Evolutionary conservation across 2,329 filamentous ascomycete genomes (phyloP).

Genomic region (Pezicula carpinea): DNA sequence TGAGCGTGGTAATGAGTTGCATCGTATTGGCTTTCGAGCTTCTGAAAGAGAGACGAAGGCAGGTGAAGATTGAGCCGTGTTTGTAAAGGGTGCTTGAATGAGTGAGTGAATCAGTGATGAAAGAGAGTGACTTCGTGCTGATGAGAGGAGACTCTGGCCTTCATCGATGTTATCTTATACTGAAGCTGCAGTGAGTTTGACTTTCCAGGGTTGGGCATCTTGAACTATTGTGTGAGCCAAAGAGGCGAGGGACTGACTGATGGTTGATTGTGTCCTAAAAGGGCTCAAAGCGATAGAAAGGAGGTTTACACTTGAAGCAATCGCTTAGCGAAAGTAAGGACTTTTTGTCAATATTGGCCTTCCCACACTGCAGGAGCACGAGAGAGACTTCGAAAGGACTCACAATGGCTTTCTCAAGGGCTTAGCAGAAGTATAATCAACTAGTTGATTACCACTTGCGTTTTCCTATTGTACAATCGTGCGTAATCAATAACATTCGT

Average conservation of each 20-base stretch:
- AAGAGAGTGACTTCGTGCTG: not conserved
- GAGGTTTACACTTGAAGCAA: not conserved
- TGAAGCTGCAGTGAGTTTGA: not conserved
- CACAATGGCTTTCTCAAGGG: not conserved
- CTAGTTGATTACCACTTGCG: constrained; percentile 14
- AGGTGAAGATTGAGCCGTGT: not conserved
- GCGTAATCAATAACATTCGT: constrained; percentile 4
- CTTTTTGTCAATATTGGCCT: not conserved
- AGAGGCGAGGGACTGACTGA: not conserved
- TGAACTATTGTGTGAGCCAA: not conserved
- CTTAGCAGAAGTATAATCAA: constrained; percentile 9
- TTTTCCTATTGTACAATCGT: constrained; percentile 20
- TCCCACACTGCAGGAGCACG: constrained; percentile 2
- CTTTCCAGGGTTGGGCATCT: no score
- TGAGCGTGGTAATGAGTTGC: not conserved
- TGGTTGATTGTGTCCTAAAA: not conserved
- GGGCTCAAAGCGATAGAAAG: not conserved
- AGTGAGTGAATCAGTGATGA: not conserved
- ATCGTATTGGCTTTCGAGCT: not conserved
- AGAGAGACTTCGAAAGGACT: not conserved
- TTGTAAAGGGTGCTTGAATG: not conserved
- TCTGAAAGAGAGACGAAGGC: not conserved
- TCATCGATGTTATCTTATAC: not conserved
- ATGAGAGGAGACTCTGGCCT: not conserved
- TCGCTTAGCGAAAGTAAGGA: not conserved